phyloP scores from a whole-genome alignment of 805 yeast species.

The Teunomyces barrocoloradensis region DNA sequence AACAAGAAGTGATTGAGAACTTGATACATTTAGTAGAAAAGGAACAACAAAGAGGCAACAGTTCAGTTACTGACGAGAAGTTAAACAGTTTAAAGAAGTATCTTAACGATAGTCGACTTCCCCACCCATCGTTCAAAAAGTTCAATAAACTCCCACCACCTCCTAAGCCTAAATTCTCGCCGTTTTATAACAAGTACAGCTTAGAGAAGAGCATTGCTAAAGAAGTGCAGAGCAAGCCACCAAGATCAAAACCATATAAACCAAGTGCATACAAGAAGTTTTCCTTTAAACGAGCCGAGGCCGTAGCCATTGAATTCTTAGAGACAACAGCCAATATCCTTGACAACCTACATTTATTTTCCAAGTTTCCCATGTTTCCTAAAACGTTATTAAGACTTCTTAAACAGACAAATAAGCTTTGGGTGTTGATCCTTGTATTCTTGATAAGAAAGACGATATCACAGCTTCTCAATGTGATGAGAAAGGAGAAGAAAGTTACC shows the following conservation, averaged over 20 bases:
- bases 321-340: constrained; percentile 38
- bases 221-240: neutral
- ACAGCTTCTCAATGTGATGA: constrained; percentile 39
- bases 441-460: constrained; percentile 41
- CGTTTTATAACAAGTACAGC: constrained; percentile 31
- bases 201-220: constrained; percentile 13
- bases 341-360: constrained; percentile 42
- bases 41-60: constrained; percentile 39
- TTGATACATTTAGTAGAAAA: constrained; percentile 31
- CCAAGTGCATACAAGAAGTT: constrained; percentile 15
- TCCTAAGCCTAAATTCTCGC: constrained; percentile 33
- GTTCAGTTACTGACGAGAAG: constrained; percentile 36
- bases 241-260: neutral
- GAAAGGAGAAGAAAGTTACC: constrained; percentile 37
- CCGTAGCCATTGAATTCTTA: constrained; percentile 24
- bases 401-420: constrained; percentile 42
- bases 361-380: constrained; percentile 45
- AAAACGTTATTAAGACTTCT: constrained; percentile 26
- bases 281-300: constrained; percentile 31
- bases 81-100: constrained; percentile 28
- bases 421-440: constrained; percentile 41
- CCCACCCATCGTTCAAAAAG: constrained; percentile 4
- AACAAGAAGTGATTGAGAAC: constrained; percentile 27
- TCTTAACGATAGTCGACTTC: constrained; percentile 15
- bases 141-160: constrained; percentile 15